Evolutionary conservation across 2,329 filamentous ascomycete genomes (phyloP), one percentile per base, ranked within the genome.

Genomic region (Rutstroemia sp.): DNA sequence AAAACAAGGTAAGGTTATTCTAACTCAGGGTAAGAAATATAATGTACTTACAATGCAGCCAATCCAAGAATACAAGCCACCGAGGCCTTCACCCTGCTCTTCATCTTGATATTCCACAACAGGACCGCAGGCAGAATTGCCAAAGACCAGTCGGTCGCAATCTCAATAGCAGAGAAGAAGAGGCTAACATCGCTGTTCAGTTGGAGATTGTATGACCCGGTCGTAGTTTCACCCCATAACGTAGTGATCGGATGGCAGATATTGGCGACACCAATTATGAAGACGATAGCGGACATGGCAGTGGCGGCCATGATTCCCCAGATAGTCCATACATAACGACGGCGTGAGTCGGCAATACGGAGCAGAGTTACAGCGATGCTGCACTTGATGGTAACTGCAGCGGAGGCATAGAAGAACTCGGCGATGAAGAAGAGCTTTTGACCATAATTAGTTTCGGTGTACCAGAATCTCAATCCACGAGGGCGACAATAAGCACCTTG

Each of bases 71-170:
- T 66, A 14, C 60, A 23, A 18, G 60, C 63, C 19, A 74, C 64
- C 44, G 66, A 71, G 9, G 73, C 46, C 58, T 74, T 75, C 2
- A 71, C 70, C 45, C 68, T 63, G 1, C 45, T 63, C 54, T 72
- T 73, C 69, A 75, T 74, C 51, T 73, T 69, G 7, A 75, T 59
- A 16, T 71, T 69, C 71, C 71, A 73, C 8, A 75, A 70, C 2
- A 75, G 52, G 42, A 72, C 68, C 9, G 72, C 67, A 0, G 74
- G 74, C 2, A 75, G 62, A 5, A 73, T 69, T 34, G 69, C 72
- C 19, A 73, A 68, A 7, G 68, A 69, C 72, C 74, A 75, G 55
- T 75, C 73, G 3, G 70, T 72, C 16, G 67, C 14, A 23, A 71
- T 70, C 47, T 72, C 73, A 47, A 74, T 62, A 49, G 67, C 66